Percentiles rank a stretch among this genome's conserved stretches.
Conservation (phyloP, 176 grass and related monocot genomes). For the Pharus latifolius region DNA sequence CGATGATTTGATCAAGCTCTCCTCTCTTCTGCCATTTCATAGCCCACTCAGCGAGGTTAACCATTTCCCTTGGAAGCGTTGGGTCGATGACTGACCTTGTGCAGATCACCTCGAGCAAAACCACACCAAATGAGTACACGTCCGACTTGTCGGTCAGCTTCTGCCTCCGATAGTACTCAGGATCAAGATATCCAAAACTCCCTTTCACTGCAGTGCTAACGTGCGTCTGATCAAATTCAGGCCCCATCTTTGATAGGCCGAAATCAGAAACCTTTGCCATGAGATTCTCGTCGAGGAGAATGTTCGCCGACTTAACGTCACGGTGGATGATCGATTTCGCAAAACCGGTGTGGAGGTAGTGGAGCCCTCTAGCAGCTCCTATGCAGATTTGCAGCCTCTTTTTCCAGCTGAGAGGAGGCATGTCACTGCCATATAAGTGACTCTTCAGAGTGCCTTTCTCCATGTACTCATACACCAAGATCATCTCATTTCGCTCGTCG, state of each 20-base stretch:
- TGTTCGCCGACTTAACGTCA: slow-evolving; percentile 95
- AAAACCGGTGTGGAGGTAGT: slow-evolving; percentile 95
- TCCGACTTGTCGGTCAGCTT: slow-evolving; percentile 95
- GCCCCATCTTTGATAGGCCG: slow-evolving; percentile 87
- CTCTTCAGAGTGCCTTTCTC: slow-evolving; percentile 84
- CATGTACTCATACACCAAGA: slow-evolving; percentile 97
- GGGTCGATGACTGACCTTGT: slow-evolving; percentile 80
- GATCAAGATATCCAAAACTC: slow-evolving; percentile 88
- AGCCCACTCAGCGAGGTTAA: slow-evolving; percentile 86
- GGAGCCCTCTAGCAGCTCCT: slow-evolving; percentile 88
- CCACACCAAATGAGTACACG: slow-evolving; percentile 90
- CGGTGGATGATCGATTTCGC: slow-evolving; percentile 88
- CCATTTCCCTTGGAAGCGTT: slow-evolving; percentile 71
- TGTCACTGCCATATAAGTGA: slow-evolving; percentile 66
- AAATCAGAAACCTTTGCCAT: slow-evolving; percentile 95
- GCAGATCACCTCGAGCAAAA: slow-evolving; percentile 80
- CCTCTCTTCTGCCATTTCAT: slow-evolving; percentile 86
- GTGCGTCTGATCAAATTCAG: slow-evolving; percentile 82
- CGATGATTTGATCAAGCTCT: slow-evolving; percentile 57
- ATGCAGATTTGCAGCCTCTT: slow-evolving; percentile 88
- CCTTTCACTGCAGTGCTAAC: slow-evolving; percentile 94
- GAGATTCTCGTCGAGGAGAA: slow-evolving; percentile 84
- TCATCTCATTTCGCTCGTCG: slow-evolving; percentile 82
- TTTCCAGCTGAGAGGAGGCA: slow-evolving; percentile 69
- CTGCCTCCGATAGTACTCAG: slow-evolving; percentile 91